A percentile compares a stretch with the other conserved stretches of the same genome.
Evolutionary conservation across 2,329 filamentous ascomycete species (phyloP).

Genomic region (Aspergillus luchuensis): DNA sequence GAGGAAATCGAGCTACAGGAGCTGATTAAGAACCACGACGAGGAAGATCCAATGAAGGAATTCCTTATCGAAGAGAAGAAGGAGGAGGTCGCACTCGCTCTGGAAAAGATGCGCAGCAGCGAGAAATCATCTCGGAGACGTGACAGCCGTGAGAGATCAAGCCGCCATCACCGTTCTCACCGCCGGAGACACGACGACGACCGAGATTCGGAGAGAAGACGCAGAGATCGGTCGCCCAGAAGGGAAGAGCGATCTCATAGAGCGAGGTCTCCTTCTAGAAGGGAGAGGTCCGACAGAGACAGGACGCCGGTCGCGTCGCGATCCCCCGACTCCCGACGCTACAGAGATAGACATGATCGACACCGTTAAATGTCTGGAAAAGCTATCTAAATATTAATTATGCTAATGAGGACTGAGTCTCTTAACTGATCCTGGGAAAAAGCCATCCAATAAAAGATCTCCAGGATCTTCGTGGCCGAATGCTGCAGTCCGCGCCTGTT

Average conservation of each 20-base stretch:
- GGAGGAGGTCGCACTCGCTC: constrained; percentile 76
- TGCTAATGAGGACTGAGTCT: constrained; percentile 2
- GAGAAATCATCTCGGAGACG: constrained; percentile 43
- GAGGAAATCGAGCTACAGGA: constrained; percentile 80
- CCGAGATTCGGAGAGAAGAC: constrained; percentile 35
- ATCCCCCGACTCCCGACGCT: constrained; percentile 31
- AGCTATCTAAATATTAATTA: constrained; percentile 8
- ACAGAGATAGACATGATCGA: constrained; percentile 36
- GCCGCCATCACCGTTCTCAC: constrained; percentile 44
- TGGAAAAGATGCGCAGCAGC: constrained; percentile 57
- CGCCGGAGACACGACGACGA: constrained; percentile 43
- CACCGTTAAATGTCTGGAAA: constrained; percentile 27
- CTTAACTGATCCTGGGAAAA: not conserved
- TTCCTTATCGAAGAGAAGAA: constrained; percentile 90
- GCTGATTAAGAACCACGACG: constrained; percentile 78
- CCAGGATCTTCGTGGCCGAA: not conserved
- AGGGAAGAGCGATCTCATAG: constrained; percentile 27
- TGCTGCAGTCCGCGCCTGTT: not conserved
- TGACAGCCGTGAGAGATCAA: constrained; percentile 42
- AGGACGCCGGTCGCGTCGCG: constrained; percentile 31
- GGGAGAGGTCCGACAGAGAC: constrained; percentile 33
- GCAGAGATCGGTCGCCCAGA: constrained; percentile 31
- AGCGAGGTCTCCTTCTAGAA: constrained; percentile 29
- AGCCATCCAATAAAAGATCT: constrained; percentile 2
- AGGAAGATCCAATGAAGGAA: constrained; percentile 96